Base-by-base conservation (phyloP, 306 rosid genomes). In the Ormosia semicastrata region DNA sequence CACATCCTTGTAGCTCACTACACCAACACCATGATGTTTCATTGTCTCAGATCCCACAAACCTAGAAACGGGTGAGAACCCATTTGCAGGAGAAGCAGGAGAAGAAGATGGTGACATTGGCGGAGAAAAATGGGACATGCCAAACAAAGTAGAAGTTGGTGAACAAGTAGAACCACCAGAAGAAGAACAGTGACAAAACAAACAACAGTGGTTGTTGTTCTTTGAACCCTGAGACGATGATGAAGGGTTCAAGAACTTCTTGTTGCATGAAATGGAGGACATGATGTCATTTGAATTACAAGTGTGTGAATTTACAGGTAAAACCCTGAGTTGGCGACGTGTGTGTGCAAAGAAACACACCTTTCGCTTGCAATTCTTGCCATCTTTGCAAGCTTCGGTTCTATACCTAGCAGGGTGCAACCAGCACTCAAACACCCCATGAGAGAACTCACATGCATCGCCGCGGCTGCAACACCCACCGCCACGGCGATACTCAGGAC, bases 341-440 rank as follows among this genome's bases (percentile, higher is more conserved):
- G 94, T 85, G 75, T 95, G 99, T 11, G 99, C 99, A 36, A 95
- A 95, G 81, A 95, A 95, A 17, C 99, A 95, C 41, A 95, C 90
- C 81, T 95, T 93, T 2, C 99, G 67, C 85, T 90, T 92, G 66
- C 99, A 95, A 70, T 88, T 89, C 65, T 79, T 89, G 4, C 99
- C 99, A 83, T 95, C 99, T 71, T 93, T 95, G 82, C 99, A 95
- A 7, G 98, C 94, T 76, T 95, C 98, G 0, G 99, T 93, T 40
- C 98, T 74, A 76, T 95, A 95, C 91, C 98, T 89, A 0, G 93
- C 90, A 7, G 99, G 99, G 76, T 95, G 99, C 32, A 95, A 85
- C 97, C 97, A 95, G 69, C 93, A 91, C 82, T 95, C 99, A 4
- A 95, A 95, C 10, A 95, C 99, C 0, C 98, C 99, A 3, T 95